These are phyloP conservation scores for Globisporangium spiculum DNA, from an alignment of 352 stramenopile species.

Conservation along the genomic window DNA sequence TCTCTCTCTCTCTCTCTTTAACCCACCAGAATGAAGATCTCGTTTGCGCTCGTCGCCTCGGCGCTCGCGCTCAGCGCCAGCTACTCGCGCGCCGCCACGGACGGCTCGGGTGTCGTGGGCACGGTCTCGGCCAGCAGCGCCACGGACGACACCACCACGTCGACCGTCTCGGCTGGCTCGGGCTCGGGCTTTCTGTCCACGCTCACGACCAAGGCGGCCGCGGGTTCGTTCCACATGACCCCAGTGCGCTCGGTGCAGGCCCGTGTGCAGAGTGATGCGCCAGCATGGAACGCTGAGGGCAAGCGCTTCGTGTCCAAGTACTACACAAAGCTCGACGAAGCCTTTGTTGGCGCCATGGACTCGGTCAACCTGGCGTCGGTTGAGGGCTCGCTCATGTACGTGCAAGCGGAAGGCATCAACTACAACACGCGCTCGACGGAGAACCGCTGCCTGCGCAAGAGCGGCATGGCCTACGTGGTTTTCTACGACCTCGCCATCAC, in stretches of 20 bases:
- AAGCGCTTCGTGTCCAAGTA: slow-evolving; percentile 61
- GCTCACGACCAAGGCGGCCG: slow-evolving; percentile 15
- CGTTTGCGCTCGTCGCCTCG: slow-evolving; percentile 7
- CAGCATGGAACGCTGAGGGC: slow-evolving; percentile 46
- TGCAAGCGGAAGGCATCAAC: slow-evolving; percentile 25
- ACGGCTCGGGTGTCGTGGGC: slow-evolving; percentile 12
- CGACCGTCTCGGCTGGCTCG: slow-evolving; percentile 8
- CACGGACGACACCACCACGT: slow-evolving; percentile 16
- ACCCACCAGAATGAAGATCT: slow-evolving; percentile 14
- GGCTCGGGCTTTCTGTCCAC: slow-evolving; percentile 19
- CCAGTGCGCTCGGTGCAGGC: slow-evolving; percentile 73
- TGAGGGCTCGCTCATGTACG: slow-evolving; percentile 85
- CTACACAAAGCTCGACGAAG: slow-evolving; percentile 49
- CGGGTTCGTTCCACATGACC: slow-evolving; percentile 60
- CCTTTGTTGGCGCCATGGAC: slow-evolving; percentile 68
- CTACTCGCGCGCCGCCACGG: slow-evolving; percentile 16
- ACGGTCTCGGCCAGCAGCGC: slow-evolving; percentile 22
- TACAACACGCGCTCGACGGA: slow-evolving; percentile 56
- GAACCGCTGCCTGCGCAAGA: slow-evolving; percentile 58
- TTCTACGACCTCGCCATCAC: slow-evolving; percentile 75
- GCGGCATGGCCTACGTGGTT: slow-evolving; percentile 57
- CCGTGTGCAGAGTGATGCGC: slow-evolving; percentile 66
- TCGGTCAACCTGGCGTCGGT: slow-evolving; percentile 81
- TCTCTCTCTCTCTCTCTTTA: not conserved
- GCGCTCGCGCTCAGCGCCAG: slow-evolving; percentile 19